phyloP scores from a whole-genome alignment of 2,329 filamentous ascomycete species.

The Pseudogymnoascus sp. region DNA sequence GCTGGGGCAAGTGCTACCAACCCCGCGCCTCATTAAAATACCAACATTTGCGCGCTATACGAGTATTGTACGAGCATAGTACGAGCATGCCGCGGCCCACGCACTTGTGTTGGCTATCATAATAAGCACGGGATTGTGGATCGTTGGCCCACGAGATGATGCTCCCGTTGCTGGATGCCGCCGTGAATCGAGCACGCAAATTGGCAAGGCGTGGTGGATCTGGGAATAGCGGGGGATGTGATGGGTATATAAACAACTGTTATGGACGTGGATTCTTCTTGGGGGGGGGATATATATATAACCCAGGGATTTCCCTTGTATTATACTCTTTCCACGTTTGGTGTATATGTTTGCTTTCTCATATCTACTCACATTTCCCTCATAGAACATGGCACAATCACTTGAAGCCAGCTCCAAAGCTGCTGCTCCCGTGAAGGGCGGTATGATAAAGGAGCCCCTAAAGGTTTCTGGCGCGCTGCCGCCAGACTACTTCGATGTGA shows the following conservation, averaged over 20 bases:
- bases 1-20: neutral
- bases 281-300: neutral
- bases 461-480: neutral
- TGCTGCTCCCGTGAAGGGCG: neutral
- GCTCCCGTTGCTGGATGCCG: neutral
- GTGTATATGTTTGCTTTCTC: neutral
- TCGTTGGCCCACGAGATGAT: neutral
- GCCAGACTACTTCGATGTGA: constrained; percentile 1
- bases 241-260: neutral
- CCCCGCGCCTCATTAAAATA: neutral
- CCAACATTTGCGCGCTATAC: neutral
- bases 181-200: neutral
- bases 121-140: neutral
- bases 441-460: constrained; percentile 6
- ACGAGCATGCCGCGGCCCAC: neutral
- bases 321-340: neutral
- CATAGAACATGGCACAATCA: neutral
- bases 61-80: neutral
- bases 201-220: neutral
- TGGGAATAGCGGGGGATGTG: neutral
- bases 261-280: neutral
- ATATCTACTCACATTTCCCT: neutral
- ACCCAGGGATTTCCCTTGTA: neutral
- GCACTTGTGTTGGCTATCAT: neutral
- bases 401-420: neutral